These are phyloP conservation scores for Penicillium nucicola DNA, from an alignment of 495 filamentous ascomycete species.

Conservation along the genomic window DNA sequence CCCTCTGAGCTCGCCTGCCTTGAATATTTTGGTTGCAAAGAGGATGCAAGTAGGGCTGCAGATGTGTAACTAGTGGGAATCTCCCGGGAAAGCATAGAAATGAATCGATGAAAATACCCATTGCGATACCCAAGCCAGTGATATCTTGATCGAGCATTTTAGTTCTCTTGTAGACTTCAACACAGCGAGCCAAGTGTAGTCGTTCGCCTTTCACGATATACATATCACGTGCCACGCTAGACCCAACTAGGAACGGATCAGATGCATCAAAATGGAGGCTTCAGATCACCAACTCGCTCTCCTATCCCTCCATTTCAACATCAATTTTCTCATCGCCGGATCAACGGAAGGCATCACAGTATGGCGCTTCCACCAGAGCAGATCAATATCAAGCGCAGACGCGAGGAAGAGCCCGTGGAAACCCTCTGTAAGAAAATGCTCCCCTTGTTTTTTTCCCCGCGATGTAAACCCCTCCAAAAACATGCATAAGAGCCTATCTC, in stretches of 20 bases:
- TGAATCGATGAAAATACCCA: conserved; percentile 19
- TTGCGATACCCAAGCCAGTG: background rate
- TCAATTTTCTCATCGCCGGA: conserved; percentile 2
- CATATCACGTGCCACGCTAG: background rate
- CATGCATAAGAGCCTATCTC: background rate
- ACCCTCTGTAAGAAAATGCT: conserved; percentile 46
- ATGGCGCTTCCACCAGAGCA: conserved; percentile 52
- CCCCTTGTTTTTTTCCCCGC: conserved; percentile 18
- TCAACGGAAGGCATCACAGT: background rate
- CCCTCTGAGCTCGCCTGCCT: conserved; percentile 12
- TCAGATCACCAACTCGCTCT: background rate
- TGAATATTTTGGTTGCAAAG: conserved; percentile 15
- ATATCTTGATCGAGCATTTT: no score
- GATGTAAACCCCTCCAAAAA: conserved; percentile 14
- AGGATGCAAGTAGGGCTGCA: conserved; percentile 4
- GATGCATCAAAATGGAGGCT: conserved; percentile 5
- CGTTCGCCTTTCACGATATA: background rate
- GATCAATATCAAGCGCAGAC: conserved; percentile 55
- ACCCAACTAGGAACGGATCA: background rate
- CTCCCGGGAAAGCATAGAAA: conserved; percentile 16
- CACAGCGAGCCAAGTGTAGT: background rate
- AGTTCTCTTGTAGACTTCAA: no score
- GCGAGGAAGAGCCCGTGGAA: conserved; percentile 55
- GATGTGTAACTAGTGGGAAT: conserved; percentile 27
- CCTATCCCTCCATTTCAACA: conserved; percentile 4